phyloP scores from a whole-genome alignment of 1,284 basidiomycete species.

The Cryptococcus sp. region DNA sequence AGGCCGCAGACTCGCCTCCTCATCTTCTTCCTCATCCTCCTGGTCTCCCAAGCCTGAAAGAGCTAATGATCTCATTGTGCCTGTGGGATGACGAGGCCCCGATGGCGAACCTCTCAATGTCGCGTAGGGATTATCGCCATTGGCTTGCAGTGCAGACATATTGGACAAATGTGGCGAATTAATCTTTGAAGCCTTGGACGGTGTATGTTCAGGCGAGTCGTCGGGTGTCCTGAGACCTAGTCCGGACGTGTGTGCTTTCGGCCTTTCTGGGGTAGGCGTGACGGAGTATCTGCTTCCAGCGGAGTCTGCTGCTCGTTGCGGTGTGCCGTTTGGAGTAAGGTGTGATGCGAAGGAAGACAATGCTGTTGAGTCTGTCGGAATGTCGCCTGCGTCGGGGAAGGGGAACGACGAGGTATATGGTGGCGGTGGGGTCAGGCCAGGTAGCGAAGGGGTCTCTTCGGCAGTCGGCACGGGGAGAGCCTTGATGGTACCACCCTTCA shows the following conservation, averaged over 20 bases:
- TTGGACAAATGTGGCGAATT: conserved; percentile 22
- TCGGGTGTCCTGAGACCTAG: conserved; percentile 10
- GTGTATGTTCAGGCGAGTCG: conserved; percentile 6
- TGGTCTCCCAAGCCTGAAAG: conserved; percentile 6
- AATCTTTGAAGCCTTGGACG: conserved; percentile 4
- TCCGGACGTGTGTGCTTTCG: conserved; percentile 2
- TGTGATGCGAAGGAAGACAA: conserved; percentile 3
- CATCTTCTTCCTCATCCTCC: conserved; percentile 12
- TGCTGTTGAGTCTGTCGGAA: neutral
- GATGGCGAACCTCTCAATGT: conserved; percentile 25
- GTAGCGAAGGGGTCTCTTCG: conserved; percentile 2
- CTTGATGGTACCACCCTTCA: conserved; percentile 28
- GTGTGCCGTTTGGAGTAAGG: conserved; percentile 1
- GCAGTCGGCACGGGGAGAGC: conserved; percentile 11
- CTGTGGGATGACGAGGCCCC: conserved; percentile 7
- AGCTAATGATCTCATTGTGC: conserved; percentile 2
- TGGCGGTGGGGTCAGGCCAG: conserved; percentile 27
- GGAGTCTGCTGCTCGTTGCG: conserved; percentile 1
- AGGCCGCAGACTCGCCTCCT: conserved; percentile 7
- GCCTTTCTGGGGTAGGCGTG: conserved; percentile 31
- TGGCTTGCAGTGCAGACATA: conserved; percentile 18
- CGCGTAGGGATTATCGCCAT: conserved; percentile 28
- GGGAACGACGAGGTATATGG: conserved; percentile 25
- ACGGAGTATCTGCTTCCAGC: conserved; percentile 14
- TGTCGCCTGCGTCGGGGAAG: conserved; percentile 2